Evolutionary conservation across 352 stramenopile species (phyloP).

Genomic region (Phytophthora fragariae): DNA sequence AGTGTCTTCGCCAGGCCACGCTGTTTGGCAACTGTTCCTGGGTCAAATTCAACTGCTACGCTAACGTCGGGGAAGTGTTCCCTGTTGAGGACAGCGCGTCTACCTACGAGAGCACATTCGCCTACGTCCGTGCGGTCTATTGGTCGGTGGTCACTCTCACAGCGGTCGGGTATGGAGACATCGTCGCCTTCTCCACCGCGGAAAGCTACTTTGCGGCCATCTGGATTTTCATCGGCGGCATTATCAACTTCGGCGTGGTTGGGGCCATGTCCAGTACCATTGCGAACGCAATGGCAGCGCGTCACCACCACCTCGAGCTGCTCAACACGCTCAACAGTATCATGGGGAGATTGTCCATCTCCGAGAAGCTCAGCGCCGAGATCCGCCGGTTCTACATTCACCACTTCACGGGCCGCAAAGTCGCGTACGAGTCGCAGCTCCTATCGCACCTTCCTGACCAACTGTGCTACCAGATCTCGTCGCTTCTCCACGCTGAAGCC

Average conservation of each 20-base stretch:
- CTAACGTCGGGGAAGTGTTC: slow-evolving; percentile 48
- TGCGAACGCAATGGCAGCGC: slow-evolving; percentile 55
- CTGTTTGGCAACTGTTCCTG: slow-evolving; percentile 62
- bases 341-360: slow-evolving; percentile 67
- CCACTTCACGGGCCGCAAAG: slow-evolving; percentile 61
- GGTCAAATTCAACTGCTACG: slow-evolving; percentile 70
- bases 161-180: slow-evolving; percentile 70
- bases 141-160: slow-evolving; percentile 71
- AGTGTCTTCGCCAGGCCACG: slow-evolving; percentile 60
- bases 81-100: slow-evolving; percentile 37
- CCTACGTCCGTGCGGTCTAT: slow-evolving; percentile 68
- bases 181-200: slow-evolving; percentile 67
- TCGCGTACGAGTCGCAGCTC: slow-evolving; percentile 67
- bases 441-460: slow-evolving; percentile 65
- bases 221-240: slow-evolving; percentile 65
- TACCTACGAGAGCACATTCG: slow-evolving; percentile 55
- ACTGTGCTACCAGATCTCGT: slow-evolving; percentile 71
- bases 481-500: slow-evolving; percentile 58
- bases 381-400: slow-evolving; percentile 77
- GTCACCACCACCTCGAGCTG: slow-evolving; percentile 71
- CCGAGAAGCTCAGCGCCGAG: slow-evolving; percentile 49
- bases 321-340: slow-evolving; percentile 65
- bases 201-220: slow-evolving; percentile 70
- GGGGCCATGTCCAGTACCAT: slow-evolving; percentile 79
- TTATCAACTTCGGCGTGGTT: slow-evolving; percentile 81